Percentiles rank a stretch among this genome's conserved stretches.
Evolutionary conservation across 108 stramenopile genomes (phyloP).

Genomic region (Nitzschia inconspicua): DNA sequence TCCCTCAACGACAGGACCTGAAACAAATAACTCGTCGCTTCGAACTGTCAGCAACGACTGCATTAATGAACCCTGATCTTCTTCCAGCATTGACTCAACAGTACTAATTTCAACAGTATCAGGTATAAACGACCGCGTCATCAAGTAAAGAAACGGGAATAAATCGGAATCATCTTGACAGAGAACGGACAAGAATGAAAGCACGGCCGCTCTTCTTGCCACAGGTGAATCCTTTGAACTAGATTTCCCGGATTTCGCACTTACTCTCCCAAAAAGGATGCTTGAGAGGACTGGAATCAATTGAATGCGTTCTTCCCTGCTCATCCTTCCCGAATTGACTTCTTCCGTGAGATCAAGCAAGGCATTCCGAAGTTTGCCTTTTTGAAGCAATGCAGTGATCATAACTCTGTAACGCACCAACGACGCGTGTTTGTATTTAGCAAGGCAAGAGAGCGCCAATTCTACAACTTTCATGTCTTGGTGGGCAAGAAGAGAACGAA

Average conservation of each 20-base stretch:
- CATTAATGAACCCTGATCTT: constrained; percentile 16
- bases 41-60: constrained; percentile 10
- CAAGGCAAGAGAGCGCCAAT: constrained; percentile 55
- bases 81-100: constrained; percentile 19
- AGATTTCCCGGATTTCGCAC: constrained; percentile 43
- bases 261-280: constrained; percentile 77
- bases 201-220: constrained; percentile 63
- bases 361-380: constrained; percentile 63
- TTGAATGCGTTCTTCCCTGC: constrained; percentile 43
- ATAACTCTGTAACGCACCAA: constrained; percentile 52
- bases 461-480: constrained; percentile 55
- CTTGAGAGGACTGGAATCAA: constrained; percentile 61
- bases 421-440: constrained; percentile 61
- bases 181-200: constrained; percentile 75
- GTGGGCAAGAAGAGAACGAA: constrained; percentile 58
- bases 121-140: constrained; percentile 70
- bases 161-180: constrained; percentile 54
- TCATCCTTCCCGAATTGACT: constrained; percentile 38
- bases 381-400: constrained; percentile 48
- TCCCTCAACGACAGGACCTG: constrained; percentile 60
- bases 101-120: constrained; percentile 16
- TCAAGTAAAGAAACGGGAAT: constrained; percentile 72
- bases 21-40: constrained; percentile 30
- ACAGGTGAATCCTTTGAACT: constrained; percentile 79
- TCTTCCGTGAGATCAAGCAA: constrained; percentile 61